Evolutionary conservation across 2,329 filamentous ascomycete species (phyloP).

Genomic region (Hortaea werneckii): DNA sequence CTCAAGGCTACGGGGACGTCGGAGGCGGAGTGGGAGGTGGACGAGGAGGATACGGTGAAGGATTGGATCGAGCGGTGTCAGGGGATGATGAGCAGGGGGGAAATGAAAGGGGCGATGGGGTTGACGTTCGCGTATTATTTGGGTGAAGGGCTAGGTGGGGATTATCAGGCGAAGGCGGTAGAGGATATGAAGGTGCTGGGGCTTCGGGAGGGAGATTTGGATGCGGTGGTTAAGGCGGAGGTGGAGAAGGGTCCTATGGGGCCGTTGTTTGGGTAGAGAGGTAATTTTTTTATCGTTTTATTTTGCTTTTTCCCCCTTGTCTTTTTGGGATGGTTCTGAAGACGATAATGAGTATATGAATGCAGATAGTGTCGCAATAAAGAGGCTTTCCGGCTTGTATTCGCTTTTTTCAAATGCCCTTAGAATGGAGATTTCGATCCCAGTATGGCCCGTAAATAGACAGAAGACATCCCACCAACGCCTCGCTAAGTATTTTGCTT

Average conservation of each 20-base stretch:
- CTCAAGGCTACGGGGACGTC: slow-evolving; percentile 25
- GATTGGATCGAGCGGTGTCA: slow-evolving; percentile 41
- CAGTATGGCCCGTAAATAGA: too few species aligned
- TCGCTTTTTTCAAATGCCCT: too few species aligned
- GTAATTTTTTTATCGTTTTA: not conserved
- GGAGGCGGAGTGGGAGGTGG: slow-evolving; percentile 28
- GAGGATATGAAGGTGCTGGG: slow-evolving; percentile 30
- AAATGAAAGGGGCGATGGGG: slow-evolving; percentile 26
- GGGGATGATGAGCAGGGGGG: slow-evolving; percentile 34
- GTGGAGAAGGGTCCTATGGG: slow-evolving; percentile 14
- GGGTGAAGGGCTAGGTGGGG: slow-evolving; percentile 12
- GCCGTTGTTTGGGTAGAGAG: not conserved
- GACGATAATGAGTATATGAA: not conserved
- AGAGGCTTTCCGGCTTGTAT: too few species aligned
- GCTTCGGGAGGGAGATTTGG: slow-evolving; percentile 28
- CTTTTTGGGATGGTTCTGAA: too few species aligned
- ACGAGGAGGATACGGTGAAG: slow-evolving; percentile 9
- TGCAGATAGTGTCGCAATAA: not conserved
- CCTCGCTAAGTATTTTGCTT: slow-evolving; percentile 5
- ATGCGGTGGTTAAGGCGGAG: slow-evolving; percentile 25
- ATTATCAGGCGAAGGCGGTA: slow-evolving; percentile 22
- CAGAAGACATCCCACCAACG: slow-evolving; percentile 4
- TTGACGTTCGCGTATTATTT: slow-evolving; percentile 14
- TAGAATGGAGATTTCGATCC: too few species aligned
- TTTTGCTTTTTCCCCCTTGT: not conserved